Base-by-base conservation (phyloP, 768 basidiomycete genomes). In the Boletus fagicola region DNA sequence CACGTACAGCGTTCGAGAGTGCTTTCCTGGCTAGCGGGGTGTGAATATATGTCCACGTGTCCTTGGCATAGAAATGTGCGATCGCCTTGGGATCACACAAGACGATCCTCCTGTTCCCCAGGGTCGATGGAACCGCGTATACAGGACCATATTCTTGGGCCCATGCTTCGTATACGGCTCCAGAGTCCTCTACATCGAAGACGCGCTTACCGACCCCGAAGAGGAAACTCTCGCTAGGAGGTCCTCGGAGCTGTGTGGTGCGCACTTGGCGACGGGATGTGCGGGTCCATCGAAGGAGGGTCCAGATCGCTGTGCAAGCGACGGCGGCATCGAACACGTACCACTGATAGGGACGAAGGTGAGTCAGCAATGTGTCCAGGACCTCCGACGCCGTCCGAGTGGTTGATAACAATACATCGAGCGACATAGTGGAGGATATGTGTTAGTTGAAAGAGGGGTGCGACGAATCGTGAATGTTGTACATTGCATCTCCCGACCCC, bases 41-140 rank as follows among this genome's bases (percentile, higher is more conserved):
- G 28, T 77, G 78, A 1, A 75, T 63, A 58, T 85, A 85, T 0
- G 71, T 73, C 13, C 66, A 52, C 0, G 54, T 51, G 7, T 66
- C 61, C 6, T 60, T 60, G 20, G 52, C 33, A 33, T 54, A 49
- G 2, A 54, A 58, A 28, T 65, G 65, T 10, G 65, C 52, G 20
- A 65, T 57, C 6, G 63, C 60, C 51, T 78, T 82, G 6, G 77
- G 77, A 57, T 82, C 82, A 42, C 74, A 72, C n/a, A 69, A 31
- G 4, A 69, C 28, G 42, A 69, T 46, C 40, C 16, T 43, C 15
- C 35, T 38, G 2, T 20, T 30, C 1, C 65, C 62, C 8, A 69
- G 16, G 1, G 58, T 48, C 13, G 56, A 56, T 9, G 68, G 65
- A n/a, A 62, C 36, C 7, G 40, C 26, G 18, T 63, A 69, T 13